A percentile compares a stretch with the other conserved stretches of the same genome.
Conservation (phyloP, 179 eudicot genomes). For the Beta lomatogona region DNA sequence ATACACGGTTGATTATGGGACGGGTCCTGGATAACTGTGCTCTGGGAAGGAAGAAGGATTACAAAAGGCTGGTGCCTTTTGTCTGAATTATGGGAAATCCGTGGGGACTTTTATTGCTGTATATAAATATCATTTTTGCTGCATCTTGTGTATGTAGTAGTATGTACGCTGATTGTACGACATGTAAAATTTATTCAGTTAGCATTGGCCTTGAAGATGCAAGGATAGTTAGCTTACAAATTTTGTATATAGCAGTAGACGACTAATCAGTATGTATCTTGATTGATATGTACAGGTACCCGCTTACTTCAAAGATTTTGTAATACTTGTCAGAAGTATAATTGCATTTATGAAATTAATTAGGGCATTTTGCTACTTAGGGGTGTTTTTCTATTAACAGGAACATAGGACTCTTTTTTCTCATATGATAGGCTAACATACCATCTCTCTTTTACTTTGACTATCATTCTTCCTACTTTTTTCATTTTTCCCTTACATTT, state of each 20-base stretch:
- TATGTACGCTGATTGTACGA: not conserved
- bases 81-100: conserved; percentile 64
- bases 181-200: not conserved
- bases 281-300: conserved; percentile 3
- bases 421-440: no score
- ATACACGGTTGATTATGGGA: conserved; percentile 82
- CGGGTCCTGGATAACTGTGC: conserved; percentile 87
- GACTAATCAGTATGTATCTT: conserved; percentile 15
- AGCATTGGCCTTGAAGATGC: conserved; percentile 7
- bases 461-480: no score
- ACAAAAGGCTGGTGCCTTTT: conserved; percentile 87
- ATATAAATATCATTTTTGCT: conserved; percentile 21
- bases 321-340: not conserved
- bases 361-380: not conserved
- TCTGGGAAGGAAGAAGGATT: conserved; percentile 85
- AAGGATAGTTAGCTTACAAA: conserved; percentile 7
- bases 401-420: no score
- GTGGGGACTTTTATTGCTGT: conserved; percentile 19
- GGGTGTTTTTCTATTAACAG: no score
- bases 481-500: no score
- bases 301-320: conserved; percentile 1
- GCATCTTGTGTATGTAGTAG: conserved; percentile 14
- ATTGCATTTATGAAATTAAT: not conserved
- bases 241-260: conserved; percentile 17
- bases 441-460: no score